phyloP scores from a whole-genome alignment of 345 rosid species.

The Stellera chamaejasme region DNA sequence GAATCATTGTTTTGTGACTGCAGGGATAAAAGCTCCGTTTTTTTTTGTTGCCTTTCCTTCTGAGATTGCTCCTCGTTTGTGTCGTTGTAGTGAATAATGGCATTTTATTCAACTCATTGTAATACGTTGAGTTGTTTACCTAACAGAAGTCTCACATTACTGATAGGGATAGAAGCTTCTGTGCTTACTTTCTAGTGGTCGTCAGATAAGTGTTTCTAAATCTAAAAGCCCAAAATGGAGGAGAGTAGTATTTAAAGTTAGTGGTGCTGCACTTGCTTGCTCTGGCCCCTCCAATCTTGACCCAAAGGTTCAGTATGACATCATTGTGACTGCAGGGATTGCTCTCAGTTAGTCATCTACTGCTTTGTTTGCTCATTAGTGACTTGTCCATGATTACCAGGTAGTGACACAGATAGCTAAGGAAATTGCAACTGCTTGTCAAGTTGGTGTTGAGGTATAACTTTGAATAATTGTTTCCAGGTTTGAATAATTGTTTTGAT shows the following conservation, averaged over 20 bases:
- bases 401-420: slow-evolving; percentile 68
- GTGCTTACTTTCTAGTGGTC: no score
- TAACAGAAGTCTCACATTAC: no score
- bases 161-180: no score
- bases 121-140: no score
- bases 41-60: no score
- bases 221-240: slow-evolving; percentile 68
- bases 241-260: slow-evolving; percentile 82
- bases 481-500: neutral
- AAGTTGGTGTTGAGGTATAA: slow-evolving; percentile 85
- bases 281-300: slow-evolving; percentile 65
- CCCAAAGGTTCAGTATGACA: slow-evolving; percentile 49
- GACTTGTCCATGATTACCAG: slow-evolving; percentile 26
- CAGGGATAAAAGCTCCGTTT: no score
- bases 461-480: no score
- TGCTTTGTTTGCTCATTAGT: slow-evolving; percentile 6
- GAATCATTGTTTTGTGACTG: no score
- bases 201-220: slow-evolving; percentile 36
- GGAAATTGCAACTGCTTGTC: slow-evolving; percentile 71
- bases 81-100: no score
- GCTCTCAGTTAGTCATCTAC: neutral
- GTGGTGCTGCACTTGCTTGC: slow-evolving; percentile 79
- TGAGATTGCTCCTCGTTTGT: no score
- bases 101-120: no score
- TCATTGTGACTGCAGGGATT: slow-evolving; percentile 6